Percentiles rank a stretch among this genome's conserved stretches.
Conservation (phyloP, 148 eudicot genomes). For the Spergularia marina region DNA sequence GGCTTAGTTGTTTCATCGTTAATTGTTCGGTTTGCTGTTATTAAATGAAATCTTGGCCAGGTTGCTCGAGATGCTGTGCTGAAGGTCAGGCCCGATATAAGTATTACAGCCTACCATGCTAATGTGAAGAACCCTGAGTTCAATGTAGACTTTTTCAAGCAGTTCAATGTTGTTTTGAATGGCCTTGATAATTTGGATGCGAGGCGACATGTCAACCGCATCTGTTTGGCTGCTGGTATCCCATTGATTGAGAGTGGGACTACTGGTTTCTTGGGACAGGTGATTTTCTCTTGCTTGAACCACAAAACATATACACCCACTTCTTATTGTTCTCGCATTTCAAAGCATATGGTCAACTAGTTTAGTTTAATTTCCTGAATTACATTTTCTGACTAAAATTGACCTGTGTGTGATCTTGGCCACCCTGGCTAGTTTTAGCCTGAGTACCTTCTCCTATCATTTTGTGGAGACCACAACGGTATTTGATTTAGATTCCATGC, state of each 20-base stretch:
- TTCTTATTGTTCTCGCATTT: not conserved
- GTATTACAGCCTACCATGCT: conserved; percentile 85
- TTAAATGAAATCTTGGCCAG: conserved; percentile 32
- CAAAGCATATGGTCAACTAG: not conserved
- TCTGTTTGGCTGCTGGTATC: conserved; percentile 87
- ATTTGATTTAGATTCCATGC: not conserved
- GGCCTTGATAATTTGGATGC: conserved; percentile 98
- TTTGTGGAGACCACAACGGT: too few relatives aligned
- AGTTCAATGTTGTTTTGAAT: conserved; percentile 80
- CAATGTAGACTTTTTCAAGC: conserved; percentile 87
- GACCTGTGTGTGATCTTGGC: not conserved
- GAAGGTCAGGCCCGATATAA: conserved; percentile 78
- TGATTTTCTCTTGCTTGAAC: conserved; percentile 16
- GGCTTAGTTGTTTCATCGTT: conserved; percentile 8
- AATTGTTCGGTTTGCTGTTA: not conserved
- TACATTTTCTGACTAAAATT: not conserved
- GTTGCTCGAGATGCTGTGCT: conserved; percentile 95
- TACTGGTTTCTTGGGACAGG: conserved; percentile 97
- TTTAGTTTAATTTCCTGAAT: not conserved
- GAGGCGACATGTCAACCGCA: conserved; percentile 93
- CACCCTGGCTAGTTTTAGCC: too few relatives aligned
- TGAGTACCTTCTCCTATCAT: too few relatives aligned
- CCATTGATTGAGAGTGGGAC: conserved; percentile 94
- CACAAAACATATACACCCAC: not conserved
- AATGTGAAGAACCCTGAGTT: conserved; percentile 84